Evolutionary conservation across 2,329 filamentous ascomycete species (phyloP), one percentile per base, ranked within the genome.

Genomic region (Colletotrichum graminicola): DNA sequence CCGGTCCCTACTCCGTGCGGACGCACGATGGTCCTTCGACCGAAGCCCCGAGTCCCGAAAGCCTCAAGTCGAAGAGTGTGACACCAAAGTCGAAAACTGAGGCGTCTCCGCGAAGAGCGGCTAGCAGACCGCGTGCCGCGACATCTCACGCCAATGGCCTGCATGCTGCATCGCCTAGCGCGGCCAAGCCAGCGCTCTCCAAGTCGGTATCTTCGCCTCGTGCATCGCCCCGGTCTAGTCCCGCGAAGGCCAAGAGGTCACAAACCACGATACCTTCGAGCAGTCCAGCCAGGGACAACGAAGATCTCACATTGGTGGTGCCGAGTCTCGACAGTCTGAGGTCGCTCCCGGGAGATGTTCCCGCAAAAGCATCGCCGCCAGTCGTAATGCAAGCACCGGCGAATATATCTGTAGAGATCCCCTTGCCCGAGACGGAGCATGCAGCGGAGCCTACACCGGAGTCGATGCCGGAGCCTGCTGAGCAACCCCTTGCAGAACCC

Each of bases 1-100:
- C 90, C 14, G 90, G 90, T 0, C 90, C 90, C 0, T 92, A 92
- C 77, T 91, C 90, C 26, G 85, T 90, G 12, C 83, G 90, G 74
- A 84, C 84, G n/a, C 86, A 87, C 62, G 84, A 86, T 62, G 79
- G 78, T 2, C 78, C 81, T 2, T 80, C 81, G 1, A 62, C 75
- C 0, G 84, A 85, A 75, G 81, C 82, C 18, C 76, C 81, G 3
- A 89, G 87, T 73, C 87, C 87, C 1, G 85, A 86, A 55, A 82
- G 77, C 51, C 74, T 79, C 32, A 86, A 81, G 74, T 76, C 83
- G 23, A 90, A 86, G 78, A 77, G 80, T 4, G 80, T 81, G 57
- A 87, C 85, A 7, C 84, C 88, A 1, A 89, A 85, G 76, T 79
- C 82, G n/a, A 85, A 79, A 70, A 62, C 83, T 64, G 85, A 83